phyloP scores from a whole-genome alignment of 208 protist genomes.

The Phytomonas sp. region DNA sequence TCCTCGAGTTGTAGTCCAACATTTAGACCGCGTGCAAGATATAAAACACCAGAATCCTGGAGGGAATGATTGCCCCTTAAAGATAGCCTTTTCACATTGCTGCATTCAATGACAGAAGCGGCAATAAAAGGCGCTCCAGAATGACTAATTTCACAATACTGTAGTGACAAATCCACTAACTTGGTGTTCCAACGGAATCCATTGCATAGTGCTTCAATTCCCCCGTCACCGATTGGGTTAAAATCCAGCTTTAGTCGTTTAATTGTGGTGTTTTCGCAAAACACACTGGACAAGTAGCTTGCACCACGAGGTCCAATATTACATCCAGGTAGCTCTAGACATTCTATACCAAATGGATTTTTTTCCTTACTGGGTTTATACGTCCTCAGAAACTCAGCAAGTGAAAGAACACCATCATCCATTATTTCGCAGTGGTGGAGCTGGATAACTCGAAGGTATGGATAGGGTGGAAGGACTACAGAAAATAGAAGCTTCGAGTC shows the following conservation, averaged over 20 bases:
- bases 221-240: slow-evolving; percentile 67
- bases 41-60: slow-evolving; percentile 50
- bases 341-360: slow-evolving; percentile 79
- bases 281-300: slow-evolving; percentile 49
- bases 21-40: slow-evolving; percentile 43
- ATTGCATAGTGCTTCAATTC: slow-evolving; percentile 46
- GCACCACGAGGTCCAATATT: slow-evolving; percentile 56
- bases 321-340: slow-evolving; percentile 70
- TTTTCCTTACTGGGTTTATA: slow-evolving; percentile 60
- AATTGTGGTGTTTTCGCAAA: slow-evolving; percentile 65
- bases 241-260: slow-evolving; percentile 67
- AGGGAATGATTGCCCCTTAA: slow-evolving; percentile 57
- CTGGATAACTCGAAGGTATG: slow-evolving; percentile 65
- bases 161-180: slow-evolving; percentile 54
- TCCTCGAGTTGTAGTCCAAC: slow-evolving; percentile 47
- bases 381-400: slow-evolving; percentile 65
- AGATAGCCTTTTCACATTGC: slow-evolving; percentile 55
- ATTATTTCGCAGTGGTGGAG: slow-evolving; percentile 58
- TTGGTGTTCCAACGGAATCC: slow-evolving; percentile 79
- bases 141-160: slow-evolving; percentile 62
- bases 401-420: slow-evolving; percentile 72
- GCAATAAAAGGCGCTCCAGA: slow-evolving; percentile 41
- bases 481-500: slow-evolving; percentile 46
- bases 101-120: slow-evolving; percentile 54
- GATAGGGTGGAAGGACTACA: slow-evolving; percentile 51